phyloP scores from a whole-genome alignment of 2,329 filamentous ascomycete species.

The Sordariomycetes sp. region DNA sequence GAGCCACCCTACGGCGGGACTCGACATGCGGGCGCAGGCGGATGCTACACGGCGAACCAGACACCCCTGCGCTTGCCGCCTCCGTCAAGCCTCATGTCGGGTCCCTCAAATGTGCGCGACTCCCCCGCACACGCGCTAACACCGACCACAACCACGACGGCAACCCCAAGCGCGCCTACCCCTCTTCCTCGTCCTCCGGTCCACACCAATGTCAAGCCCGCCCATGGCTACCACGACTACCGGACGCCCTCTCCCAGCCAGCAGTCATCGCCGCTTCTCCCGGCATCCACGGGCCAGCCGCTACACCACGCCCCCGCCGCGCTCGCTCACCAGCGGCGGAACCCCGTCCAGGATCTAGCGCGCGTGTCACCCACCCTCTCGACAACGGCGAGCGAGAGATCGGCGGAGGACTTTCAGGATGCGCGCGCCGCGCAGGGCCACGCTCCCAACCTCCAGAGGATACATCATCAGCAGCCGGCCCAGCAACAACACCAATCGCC shows the following conservation, averaged over 20 bases:
- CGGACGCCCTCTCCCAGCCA: slow-evolving; percentile 11
- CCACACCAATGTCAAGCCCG: slow-evolving; percentile 5
- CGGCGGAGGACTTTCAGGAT: slow-evolving; percentile 6
- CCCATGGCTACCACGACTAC: slow-evolving; percentile 9
- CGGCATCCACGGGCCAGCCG: slow-evolving; percentile 3
- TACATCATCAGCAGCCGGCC: slow-evolving; percentile 2
- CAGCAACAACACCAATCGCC: not conserved
- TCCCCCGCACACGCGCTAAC: not conserved
- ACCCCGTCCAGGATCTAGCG: slow-evolving; percentile 2
- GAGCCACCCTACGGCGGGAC: slow-evolving; percentile 13
- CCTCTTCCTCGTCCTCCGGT: not conserved
- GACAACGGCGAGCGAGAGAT: slow-evolving; percentile 6
- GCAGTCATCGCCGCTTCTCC: slow-evolving; percentile 9
- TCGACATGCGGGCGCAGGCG: slow-evolving; percentile 10
- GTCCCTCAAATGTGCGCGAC: slow-evolving; percentile 8
- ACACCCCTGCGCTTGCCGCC: slow-evolving; percentile 12
- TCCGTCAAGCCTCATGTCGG: slow-evolving; percentile 11
- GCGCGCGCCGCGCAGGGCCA: slow-evolving; percentile 1
- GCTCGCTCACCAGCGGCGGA: slow-evolving; percentile 3
- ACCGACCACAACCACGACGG: slow-evolving; percentile 3
- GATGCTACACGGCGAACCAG: slow-evolving; percentile 14
- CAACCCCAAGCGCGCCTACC: not conserved
- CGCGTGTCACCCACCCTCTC: slow-evolving; percentile 7
- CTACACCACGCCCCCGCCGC: slow-evolving; percentile 1
- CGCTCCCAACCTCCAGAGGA: slow-evolving; percentile 1